phyloP scores from a whole-genome alignment of 345 rosid species.

The Heritiera fomes region DNA sequence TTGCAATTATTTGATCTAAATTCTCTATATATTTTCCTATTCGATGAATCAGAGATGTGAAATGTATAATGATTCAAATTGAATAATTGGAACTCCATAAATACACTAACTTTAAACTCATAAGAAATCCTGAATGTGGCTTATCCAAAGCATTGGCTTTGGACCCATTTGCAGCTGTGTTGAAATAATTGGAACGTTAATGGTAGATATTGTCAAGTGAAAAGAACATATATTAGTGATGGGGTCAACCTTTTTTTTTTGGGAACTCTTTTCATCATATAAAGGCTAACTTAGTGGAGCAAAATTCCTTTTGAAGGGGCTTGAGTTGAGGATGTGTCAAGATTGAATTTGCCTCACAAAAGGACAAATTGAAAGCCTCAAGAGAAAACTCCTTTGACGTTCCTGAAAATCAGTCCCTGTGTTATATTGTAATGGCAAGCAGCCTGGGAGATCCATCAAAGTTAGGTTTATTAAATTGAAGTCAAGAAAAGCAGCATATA shows the following conservation, averaged over 20 bases:
- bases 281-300: constrained; percentile 9
- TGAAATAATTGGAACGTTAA: neutral
- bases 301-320: neutral
- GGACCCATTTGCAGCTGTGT: neutral
- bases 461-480: neutral
- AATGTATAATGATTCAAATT: neutral
- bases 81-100: neutral
- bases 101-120: neutral
- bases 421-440: neutral
- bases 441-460: neutral
- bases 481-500: too few relatives aligned
- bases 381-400: neutral
- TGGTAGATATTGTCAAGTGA: constrained; percentile 5
- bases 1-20: constrained; percentile 1
- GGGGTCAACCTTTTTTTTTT: constrained; percentile 7
- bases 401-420: neutral
- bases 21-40: neutral
- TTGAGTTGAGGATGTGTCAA: constrained; percentile 5
- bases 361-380: neutral
- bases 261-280: neutral
- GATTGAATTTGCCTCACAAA: neutral
- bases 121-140: neutral
- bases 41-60: neutral
- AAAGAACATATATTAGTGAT: constrained; percentile 3
- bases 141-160: neutral